Conservation (phyloP, 2,329 filamentous ascomycete species). For the Didymella segeticola region DNA sequence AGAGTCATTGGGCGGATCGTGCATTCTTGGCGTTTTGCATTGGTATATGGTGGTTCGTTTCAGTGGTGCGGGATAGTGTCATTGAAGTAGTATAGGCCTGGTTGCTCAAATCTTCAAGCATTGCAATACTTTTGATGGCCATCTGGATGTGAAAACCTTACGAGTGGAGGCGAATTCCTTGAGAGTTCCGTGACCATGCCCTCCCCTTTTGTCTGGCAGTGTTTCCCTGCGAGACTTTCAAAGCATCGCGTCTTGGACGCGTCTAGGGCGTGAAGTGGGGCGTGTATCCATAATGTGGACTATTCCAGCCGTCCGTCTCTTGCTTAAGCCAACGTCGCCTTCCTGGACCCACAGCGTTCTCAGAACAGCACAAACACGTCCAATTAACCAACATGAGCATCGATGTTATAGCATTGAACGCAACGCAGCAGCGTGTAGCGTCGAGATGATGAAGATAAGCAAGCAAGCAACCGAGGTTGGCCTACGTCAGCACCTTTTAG, state of each 20-base stretch:
- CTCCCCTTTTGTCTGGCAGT: too few relatives aligned
- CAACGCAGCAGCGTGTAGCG: not conserved
- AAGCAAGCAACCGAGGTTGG: slow-evolving; percentile 13
- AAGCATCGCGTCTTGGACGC: slow-evolving; percentile 7
- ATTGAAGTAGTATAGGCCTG: not conserved
- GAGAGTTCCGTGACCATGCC: too few relatives aligned
- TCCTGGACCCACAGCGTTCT: not conserved
- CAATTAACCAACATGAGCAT: not conserved
- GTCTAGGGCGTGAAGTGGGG: slow-evolving; percentile 17
- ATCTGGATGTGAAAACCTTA: too few relatives aligned
- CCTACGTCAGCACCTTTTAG: slow-evolving; percentile 14
- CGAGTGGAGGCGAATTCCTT: too few relatives aligned
- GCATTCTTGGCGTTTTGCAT: slow-evolving; percentile 27
- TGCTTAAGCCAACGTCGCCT: slow-evolving; percentile 12
- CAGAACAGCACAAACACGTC: not conserved
- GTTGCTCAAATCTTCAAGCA: too few relatives aligned
- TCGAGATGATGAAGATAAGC: not conserved
- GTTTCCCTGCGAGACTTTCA: not conserved
- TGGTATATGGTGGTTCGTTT: not conserved
- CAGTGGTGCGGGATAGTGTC: too few relatives aligned
- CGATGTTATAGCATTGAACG: not conserved
- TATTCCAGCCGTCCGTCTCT: slow-evolving; percentile 7
- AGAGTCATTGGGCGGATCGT: not conserved
- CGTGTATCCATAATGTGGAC: slow-evolving; percentile 5
- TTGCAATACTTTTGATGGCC: too few relatives aligned